Percentiles rank a stretch among this genome's conserved stretches.
Conservation (phyloP, 192 early-diverging fungal species). For the Podila epigama region DNA sequence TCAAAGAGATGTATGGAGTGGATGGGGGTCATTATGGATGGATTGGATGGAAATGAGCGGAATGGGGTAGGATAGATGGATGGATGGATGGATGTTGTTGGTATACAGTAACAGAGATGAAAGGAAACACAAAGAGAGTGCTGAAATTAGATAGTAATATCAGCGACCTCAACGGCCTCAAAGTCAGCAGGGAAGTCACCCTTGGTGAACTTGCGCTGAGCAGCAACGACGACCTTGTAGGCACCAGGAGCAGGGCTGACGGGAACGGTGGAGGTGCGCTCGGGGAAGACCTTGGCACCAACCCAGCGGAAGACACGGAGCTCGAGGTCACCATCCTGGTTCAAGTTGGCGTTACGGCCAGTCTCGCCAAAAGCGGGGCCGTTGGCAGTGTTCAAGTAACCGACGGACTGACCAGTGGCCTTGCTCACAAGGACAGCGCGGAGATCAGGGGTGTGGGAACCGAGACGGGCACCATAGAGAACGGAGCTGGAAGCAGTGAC, state of each 20-base stretch:
- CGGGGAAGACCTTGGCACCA: neutral
- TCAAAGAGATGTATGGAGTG: too few species aligned
- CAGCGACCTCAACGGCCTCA: slow-evolving; percentile 26
- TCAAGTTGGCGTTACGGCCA: slow-evolving; percentile 22
- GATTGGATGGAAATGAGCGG: too few species aligned
- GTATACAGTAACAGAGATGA: too few species aligned
- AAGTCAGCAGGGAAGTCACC: slow-evolving; percentile 32
- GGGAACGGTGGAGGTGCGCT: neutral
- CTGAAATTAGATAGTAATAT: slow-evolving; percentile 10
- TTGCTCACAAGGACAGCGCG: neutral
- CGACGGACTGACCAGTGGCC: slow-evolving; percentile 6
- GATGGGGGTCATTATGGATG: too few species aligned
- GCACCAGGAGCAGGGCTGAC: slow-evolving; percentile 13
- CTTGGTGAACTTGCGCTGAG: slow-evolving; percentile 31
- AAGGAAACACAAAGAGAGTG: neutral
- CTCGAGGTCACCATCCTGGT: neutral
- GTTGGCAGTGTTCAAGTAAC: slow-evolving; percentile 12
- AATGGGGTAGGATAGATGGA: neutral
- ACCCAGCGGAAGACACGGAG: neutral
- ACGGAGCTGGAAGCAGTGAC: neutral
- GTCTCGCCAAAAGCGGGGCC: neutral
- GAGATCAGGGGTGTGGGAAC: neutral
- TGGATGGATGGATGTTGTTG: slow-evolving; percentile 22
- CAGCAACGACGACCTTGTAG: slow-evolving; percentile 30
- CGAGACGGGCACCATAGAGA: neutral